A percentile compares a stretch with the other conserved stretches of the same genome.
Evolutionary conservation across 441 rosid species (phyloP).

Genomic region (Erysimum pusillum): DNA sequence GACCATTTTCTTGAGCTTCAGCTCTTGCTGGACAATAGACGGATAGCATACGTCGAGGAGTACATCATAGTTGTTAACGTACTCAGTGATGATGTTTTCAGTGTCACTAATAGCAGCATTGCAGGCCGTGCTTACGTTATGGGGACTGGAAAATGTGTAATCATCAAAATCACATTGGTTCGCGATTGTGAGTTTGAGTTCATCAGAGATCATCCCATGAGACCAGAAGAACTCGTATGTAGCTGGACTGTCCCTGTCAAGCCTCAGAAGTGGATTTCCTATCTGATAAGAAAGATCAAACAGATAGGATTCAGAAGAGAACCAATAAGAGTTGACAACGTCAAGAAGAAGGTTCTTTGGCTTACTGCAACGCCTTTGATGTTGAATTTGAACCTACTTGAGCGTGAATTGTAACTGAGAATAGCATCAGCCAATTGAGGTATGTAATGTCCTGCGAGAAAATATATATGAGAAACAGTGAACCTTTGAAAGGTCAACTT

Average conservation of each 20-base stretch:
- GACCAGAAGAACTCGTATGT: slow-evolving; percentile 84
- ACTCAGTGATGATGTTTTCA: slow-evolving; percentile 49
- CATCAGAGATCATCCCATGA: slow-evolving; percentile 92
- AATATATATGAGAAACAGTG: neutral
- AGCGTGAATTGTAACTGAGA: slow-evolving; percentile 63
- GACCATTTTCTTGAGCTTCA: slow-evolving; percentile 74
- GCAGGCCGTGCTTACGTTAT: slow-evolving; percentile 60
- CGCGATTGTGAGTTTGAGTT: slow-evolving; percentile 66
- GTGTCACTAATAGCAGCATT: slow-evolving; percentile 51
- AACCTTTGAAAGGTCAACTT: neutral
- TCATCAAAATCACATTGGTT: slow-evolving; percentile 63
- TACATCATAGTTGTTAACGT: slow-evolving; percentile 73
- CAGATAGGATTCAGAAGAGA: neutral
- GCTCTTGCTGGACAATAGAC: slow-evolving; percentile 80
- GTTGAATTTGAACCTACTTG: slow-evolving; percentile 77
- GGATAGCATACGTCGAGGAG: slow-evolving; percentile 82
- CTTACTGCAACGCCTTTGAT: slow-evolving; percentile 94
- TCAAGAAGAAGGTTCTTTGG: slow-evolving; percentile 11
- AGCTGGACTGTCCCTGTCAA: slow-evolving; percentile 67
- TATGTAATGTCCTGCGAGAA: slow-evolving; percentile 69
- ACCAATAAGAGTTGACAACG: neutral
- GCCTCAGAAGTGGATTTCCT: slow-evolving; percentile 85
- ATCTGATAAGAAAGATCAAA: slow-evolving; percentile 54
- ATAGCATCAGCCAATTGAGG: slow-evolving; percentile 75
- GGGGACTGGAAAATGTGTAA: slow-evolving; percentile 49